phyloP scores from a whole-genome alignment of 805 yeast genomes.

The Cyberlindnera suaveolens region DNA sequence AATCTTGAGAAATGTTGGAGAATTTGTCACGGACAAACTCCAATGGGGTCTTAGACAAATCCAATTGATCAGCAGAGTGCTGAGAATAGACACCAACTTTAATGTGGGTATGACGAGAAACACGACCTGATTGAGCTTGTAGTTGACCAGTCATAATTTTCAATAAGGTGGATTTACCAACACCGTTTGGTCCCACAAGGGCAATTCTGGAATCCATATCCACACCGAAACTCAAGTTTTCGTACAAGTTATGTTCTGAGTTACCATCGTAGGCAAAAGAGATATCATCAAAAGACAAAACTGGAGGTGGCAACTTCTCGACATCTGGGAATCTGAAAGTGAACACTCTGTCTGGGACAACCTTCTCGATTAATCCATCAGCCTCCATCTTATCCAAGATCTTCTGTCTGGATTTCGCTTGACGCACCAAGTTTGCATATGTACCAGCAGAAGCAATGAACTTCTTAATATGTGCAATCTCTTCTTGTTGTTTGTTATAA shows the following conservation, averaged over 20 bases:
- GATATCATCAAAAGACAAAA: constrained; percentile 91
- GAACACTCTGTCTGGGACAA: constrained; percentile 88
- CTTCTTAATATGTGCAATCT: constrained; percentile 95
- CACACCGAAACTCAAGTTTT: constrained; percentile 90
- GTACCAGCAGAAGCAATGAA: constrained; percentile 99
- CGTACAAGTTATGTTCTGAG: constrained; percentile 81
- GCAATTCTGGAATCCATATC: constrained; percentile 99
- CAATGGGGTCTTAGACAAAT: constrained; percentile 88
- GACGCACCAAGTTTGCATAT: constrained; percentile 95
- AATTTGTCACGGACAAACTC: constrained; percentile 97
- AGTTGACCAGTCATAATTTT: constrained; percentile 95
- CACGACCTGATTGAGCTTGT: constrained; percentile 88
- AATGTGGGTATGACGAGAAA: constrained; percentile 94
- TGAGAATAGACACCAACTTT: constrained; percentile 98
- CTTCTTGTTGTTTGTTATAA: constrained; percentile 96
- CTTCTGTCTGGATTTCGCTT: constrained; percentile 99
- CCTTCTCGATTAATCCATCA: constrained; percentile 92
- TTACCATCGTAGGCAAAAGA: constrained; percentile 86
- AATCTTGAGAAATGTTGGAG: constrained; percentile 87
- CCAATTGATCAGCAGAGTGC: constrained; percentile 98
- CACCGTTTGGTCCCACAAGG: constrained; percentile 98
- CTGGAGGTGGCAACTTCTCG: constrained; percentile 98
- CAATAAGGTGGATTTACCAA: constrained; percentile 93
- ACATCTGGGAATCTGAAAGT: constrained; percentile 91
- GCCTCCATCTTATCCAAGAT: constrained; percentile 99